These are phyloP conservation scores for Edhazardia aedis DNA, from an alignment of 371 early-diverging fungal species.

Conservation along the genomic window DNA sequence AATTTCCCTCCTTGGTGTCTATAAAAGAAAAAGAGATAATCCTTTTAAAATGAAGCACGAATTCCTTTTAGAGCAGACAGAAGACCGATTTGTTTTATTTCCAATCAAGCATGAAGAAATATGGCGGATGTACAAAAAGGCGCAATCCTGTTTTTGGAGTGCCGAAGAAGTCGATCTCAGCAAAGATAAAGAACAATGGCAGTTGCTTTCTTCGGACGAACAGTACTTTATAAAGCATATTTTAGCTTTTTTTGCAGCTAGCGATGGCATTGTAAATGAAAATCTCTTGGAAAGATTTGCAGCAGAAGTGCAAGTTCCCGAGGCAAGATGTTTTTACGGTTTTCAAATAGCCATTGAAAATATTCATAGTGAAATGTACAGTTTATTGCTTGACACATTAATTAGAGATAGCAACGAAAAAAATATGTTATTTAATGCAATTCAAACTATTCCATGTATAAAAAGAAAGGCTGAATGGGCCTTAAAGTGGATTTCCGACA, in stretches of 20 bases:
- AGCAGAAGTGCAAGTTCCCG: conserved; percentile 84
- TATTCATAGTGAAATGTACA: conserved; percentile 95
- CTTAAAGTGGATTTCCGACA: conserved; percentile 70
- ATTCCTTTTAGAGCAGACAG: conserved; percentile 52
- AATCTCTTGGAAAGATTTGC: conserved; percentile 83
- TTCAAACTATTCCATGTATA: conserved; percentile 84
- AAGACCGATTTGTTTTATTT: conserved; percentile 68
- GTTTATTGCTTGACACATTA: conserved; percentile 85
- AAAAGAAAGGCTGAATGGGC: conserved; percentile 95
- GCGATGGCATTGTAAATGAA: conserved; percentile 96
- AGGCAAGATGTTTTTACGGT: conserved; percentile 90
- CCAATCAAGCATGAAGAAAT: conserved; percentile 82
- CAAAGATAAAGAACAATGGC: conserved; percentile 79
- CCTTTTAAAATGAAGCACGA: too few species aligned
- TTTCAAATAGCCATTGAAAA: conserved; percentile 99
- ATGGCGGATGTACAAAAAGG: conserved; percentile 97
- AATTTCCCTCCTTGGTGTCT: too few species aligned
- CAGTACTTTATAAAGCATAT: conserved; percentile 80
- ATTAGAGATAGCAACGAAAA: conserved; percentile 69
- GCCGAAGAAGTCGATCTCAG: conserved; percentile 91
- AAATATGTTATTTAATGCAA: conserved; percentile 71
- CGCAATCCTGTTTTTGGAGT: conserved; percentile 94
- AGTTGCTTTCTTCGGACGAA: conserved; percentile 64
- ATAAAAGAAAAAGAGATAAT: too few species aligned
- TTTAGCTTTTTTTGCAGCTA: conserved; percentile 96